Evolutionary conservation across 257 asterid genomes (phyloP).

Genomic region (Nicotiana attenuata): DNA sequence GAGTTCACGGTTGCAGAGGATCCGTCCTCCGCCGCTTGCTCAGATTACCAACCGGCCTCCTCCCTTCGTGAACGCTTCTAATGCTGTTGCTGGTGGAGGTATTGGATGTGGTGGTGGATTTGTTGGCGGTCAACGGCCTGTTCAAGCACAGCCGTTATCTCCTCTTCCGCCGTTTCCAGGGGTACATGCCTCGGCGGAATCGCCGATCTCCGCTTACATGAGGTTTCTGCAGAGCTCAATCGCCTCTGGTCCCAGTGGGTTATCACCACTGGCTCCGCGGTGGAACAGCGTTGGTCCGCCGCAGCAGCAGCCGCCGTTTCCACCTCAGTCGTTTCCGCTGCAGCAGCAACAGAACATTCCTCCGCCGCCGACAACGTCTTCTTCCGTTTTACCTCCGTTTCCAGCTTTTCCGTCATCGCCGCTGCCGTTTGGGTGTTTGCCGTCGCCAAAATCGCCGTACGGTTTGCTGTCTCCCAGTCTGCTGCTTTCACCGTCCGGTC

Average conservation of each 20-base stretch:
- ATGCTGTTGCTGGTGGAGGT: not conserved
- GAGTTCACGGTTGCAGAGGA: slow-evolving; percentile 78
- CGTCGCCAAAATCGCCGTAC: slow-evolving; percentile 47
- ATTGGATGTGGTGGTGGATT: slow-evolving; percentile 19
- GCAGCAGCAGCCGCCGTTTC: slow-evolving; percentile 20
- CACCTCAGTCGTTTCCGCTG: slow-evolving; percentile 12
- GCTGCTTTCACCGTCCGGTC: slow-evolving; percentile 62
- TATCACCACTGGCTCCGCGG: slow-evolving; percentile 15
- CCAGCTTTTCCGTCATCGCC: slow-evolving; percentile 38
- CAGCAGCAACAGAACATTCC: slow-evolving; percentile 28
- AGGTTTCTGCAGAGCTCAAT: slow-evolving; percentile 29
- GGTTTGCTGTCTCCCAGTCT: slow-evolving; percentile 37
- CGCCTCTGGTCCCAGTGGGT: slow-evolving; percentile 5
- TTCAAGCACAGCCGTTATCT: slow-evolving; percentile 28
- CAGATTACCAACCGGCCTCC: slow-evolving; percentile 61
- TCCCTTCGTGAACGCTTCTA: slow-evolving; percentile 15
- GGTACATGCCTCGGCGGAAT: slow-evolving; percentile 50
- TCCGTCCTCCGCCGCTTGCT: slow-evolving; percentile 84
- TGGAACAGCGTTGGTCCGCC: slow-evolving; percentile 18
- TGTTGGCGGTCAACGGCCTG: slow-evolving; percentile 33
- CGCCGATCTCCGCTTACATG: slow-evolving; percentile 57
- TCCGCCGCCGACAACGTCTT: slow-evolving; percentile 23
- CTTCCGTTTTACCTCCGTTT: slow-evolving; percentile 24
- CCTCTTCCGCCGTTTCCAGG: slow-evolving; percentile 68
- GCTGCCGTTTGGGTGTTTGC: slow-evolving; percentile 47